Percentiles rank a stretch among this genome's conserved stretches.
Conservation (phyloP, 495 filamentous ascomycete species). For the Aspergillus egyptiacus region DNA sequence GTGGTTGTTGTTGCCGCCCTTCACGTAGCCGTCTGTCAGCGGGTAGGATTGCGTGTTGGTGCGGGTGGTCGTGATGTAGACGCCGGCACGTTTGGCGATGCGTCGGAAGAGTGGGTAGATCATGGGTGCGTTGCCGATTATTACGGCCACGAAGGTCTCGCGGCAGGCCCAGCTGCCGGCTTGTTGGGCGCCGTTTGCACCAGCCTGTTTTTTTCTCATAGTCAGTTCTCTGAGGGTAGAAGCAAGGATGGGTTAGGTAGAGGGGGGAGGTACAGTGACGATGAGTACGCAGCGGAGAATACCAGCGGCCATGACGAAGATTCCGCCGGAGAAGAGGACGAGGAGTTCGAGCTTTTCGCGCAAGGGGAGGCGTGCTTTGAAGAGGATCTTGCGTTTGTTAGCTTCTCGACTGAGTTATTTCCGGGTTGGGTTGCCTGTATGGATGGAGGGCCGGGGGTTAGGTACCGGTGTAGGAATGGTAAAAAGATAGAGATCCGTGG, state of each 20-base stretch:
- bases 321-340: slow-evolving; percentile 52
- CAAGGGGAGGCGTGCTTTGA: slow-evolving; percentile 45
- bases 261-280: slow-evolving; percentile 38
- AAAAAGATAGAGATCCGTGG: slow-evolving; percentile 51
- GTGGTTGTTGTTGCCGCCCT: not conserved
- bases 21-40: slow-evolving; percentile 24
- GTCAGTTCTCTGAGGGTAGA: slow-evolving; percentile 8
- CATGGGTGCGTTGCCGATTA: slow-evolving; percentile 57
- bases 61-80: slow-evolving; percentile 21
- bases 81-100: slow-evolving; percentile 26
- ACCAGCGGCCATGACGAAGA: slow-evolving; percentile 54
- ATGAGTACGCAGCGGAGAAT: slow-evolving; percentile 55
- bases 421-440: too few species aligned
- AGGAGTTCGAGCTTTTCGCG: slow-evolving; percentile 49
- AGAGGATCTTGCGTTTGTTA: slow-evolving; percentile 36
- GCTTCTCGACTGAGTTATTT: too few species aligned
- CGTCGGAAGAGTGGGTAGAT: slow-evolving; percentile 49
- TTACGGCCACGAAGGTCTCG: slow-evolving; percentile 56
- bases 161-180: slow-evolving; percentile 58
- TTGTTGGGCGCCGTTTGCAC: slow-evolving; percentile 45
- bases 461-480: slow-evolving; percentile 49
- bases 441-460: too few species aligned
- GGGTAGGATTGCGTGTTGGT: slow-evolving; percentile 23
- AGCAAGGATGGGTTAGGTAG: not conserved
- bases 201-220: slow-evolving; percentile 23